Conservation (phyloP, 2,329 filamentous ascomycete genomes). For the Hymenoscyphus linearis region DNA sequence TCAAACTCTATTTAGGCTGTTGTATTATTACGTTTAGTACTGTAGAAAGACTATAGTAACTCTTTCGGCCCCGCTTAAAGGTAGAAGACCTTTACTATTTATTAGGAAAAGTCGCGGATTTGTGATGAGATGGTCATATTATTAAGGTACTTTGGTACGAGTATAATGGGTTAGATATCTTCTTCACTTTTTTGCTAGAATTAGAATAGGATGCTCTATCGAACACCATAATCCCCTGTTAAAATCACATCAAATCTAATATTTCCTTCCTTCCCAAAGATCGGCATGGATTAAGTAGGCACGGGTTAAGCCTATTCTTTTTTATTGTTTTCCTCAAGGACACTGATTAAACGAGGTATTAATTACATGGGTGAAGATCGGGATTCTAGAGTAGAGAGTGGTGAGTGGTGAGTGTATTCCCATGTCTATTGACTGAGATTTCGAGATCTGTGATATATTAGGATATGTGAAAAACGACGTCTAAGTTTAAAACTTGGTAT, state of each 20-base stretch:
- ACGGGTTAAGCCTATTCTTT: neutral
- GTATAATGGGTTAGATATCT: too few species aligned
- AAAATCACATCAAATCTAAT: neutral
- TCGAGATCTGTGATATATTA: neutral
- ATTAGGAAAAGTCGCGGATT: too few species aligned
- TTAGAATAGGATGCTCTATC: neutral
- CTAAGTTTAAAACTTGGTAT: neutral
- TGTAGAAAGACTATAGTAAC: too few species aligned
- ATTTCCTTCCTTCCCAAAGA: neutral
- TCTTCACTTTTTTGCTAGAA: too few species aligned
- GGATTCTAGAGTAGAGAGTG: neutral
- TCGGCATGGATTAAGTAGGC: neutral
- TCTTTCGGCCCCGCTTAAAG: too few species aligned
- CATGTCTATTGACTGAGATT: neutral
- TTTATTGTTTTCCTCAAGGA: neutral
- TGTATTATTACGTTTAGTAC: too few species aligned
- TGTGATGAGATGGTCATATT: too few species aligned
- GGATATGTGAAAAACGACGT: neutral
- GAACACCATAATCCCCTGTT: neutral
- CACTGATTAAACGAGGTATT: neutral
- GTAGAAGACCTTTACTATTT: too few species aligned
- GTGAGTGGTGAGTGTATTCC: too few species aligned
- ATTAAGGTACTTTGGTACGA: too few species aligned
- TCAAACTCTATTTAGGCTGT: too few species aligned
- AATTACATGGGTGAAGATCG: neutral